Evolutionary conservation across 2,329 filamentous ascomycete genomes (phyloP).

Genomic region (Tolypocladium ovalisporum): DNA sequence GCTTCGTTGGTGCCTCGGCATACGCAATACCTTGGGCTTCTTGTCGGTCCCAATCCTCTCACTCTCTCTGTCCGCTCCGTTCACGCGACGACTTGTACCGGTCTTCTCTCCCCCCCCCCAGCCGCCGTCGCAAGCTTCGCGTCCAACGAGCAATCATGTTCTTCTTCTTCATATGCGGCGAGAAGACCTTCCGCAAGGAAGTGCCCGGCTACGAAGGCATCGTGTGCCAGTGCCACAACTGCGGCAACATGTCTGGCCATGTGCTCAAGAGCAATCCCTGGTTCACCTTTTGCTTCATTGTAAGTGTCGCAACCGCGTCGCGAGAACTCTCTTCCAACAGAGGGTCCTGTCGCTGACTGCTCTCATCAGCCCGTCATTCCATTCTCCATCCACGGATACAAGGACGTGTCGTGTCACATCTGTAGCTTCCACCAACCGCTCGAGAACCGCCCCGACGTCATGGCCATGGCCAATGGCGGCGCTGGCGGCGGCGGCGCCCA

Average conservation of each 20-base stretch:
- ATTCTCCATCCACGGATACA: constrained; percentile 54
- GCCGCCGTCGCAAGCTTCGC: not conserved
- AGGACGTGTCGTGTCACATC: constrained; percentile 62
- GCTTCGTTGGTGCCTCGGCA: not conserved
- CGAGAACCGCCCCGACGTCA: constrained; percentile 44
- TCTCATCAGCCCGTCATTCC: constrained; percentile 53
- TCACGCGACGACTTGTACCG: not conserved
- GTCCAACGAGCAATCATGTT: constrained; percentile 33
- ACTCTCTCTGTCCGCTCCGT: not conserved
- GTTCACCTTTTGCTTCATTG: constrained; percentile 73
- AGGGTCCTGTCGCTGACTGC: constrained; percentile 9
- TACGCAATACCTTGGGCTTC: not conserved
- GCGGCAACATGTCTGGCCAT: constrained; percentile 50
- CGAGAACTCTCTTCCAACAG: not conserved
- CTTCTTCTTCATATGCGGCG: constrained; percentile 51
- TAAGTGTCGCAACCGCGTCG: constrained; percentile 27
- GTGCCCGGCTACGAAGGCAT: constrained; percentile 51
- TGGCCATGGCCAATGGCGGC: constrained; percentile 37
- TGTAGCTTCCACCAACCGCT: constrained; percentile 67
- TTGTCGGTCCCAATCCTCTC: not conserved
- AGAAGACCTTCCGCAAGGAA: constrained; percentile 49
- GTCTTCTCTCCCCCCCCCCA: no score
- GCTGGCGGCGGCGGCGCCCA: constrained; percentile 14
- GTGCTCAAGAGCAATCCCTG: constrained; percentile 57
- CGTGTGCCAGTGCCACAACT: constrained; percentile 54